Evolutionary conservation across 2,329 filamentous ascomycete species (phyloP), one percentile per base, ranked within the genome.

Genomic region (Ceratocystis ficicola): DNA sequence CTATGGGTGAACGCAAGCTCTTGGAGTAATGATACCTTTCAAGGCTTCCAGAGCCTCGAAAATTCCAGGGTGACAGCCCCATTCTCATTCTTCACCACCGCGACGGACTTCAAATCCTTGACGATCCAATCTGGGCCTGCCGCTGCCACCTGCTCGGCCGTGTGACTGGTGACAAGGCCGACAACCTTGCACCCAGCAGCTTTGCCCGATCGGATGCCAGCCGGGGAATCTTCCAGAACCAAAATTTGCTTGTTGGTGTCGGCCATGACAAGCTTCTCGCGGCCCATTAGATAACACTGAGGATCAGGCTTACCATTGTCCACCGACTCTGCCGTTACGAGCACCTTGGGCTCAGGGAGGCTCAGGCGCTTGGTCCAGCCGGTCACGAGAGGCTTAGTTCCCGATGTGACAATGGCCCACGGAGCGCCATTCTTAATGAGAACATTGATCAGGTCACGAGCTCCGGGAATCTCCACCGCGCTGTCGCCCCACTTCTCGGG

Each of bases 81-180:
- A 63, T 78, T 81, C 68, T 80, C 77, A 69, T 76, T 77, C 64
- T 81, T 78, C 68, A 84, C 76, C 71, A 95, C 77, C 70, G 76
- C 83, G 69, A 95, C 83, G 69, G 88, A 91, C 66, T 81, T 79
- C 76, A 96, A 79, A 76, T 96, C 90, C 74, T 80, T 79, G 66
- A 96, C 86, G 63, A 96, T 85, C 86, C 89, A 95, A 77, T 96
- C 90, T 57, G 92, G 90, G n/a, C 84, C 86, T 3, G 90, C 90
- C 60, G 81, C 83, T 68, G 80, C 77, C 62, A 95, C 81, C 76
- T 92, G 83, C 70, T 85, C 83, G 59, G 86, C 78, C 30, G 82
- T 84, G 76, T 96, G 92, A 72, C 89, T 95, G 65, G 91, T 96
- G 65, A 88, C 84, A 65, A 96, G 77, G n/a, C 86, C 92, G 59